Evolutionary conservation across 805 yeast species (phyloP).

Genomic region (Ogataea philodendri): DNA sequence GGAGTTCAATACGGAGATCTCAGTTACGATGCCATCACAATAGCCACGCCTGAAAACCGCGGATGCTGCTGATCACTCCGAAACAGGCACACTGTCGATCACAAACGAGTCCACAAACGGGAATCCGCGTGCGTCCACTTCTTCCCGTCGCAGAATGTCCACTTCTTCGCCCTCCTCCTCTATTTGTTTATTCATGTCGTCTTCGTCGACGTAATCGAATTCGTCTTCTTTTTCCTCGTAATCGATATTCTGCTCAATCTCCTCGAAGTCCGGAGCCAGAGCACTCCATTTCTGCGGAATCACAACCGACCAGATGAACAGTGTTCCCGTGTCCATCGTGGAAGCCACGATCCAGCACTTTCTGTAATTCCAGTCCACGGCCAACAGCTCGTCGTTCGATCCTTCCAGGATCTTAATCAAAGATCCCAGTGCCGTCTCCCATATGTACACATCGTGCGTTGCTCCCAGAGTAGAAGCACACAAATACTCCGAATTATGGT

Average conservation of each 20-base stretch:
- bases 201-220: conserved; percentile 76
- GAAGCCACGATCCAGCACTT: conserved; percentile 75
- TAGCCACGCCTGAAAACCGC: conserved; percentile 1
- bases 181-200: conserved; percentile 57
- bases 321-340: conserved; percentile 80
- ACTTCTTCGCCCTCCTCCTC: conserved; percentile 56
- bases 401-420: conserved; percentile 87
- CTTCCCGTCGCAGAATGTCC: conserved; percentile 66
- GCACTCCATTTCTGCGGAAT: conserved; percentile 96
- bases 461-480: conserved; percentile 87
- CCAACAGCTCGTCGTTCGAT: conserved; percentile 81
- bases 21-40: conserved; percentile 14
- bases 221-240: conserved; percentile 90
- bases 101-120: conserved; percentile 54
- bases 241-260: conserved; percentile 86
- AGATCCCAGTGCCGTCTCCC: conserved; percentile 92
- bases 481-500: conserved; percentile 76
- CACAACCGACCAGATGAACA: conserved; percentile 77
- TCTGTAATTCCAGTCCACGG: conserved; percentile 81
- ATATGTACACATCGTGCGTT: conserved; percentile 83
- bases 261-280: conserved; percentile 93
- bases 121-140: conserved; percentile 71
- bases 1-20: conserved; percentile 50
- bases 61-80: conserved; percentile 10
- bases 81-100: conserved; percentile 36